phyloP scores from a whole-genome alignment of 306 rosid species.

The Cercis canadensis region DNA sequence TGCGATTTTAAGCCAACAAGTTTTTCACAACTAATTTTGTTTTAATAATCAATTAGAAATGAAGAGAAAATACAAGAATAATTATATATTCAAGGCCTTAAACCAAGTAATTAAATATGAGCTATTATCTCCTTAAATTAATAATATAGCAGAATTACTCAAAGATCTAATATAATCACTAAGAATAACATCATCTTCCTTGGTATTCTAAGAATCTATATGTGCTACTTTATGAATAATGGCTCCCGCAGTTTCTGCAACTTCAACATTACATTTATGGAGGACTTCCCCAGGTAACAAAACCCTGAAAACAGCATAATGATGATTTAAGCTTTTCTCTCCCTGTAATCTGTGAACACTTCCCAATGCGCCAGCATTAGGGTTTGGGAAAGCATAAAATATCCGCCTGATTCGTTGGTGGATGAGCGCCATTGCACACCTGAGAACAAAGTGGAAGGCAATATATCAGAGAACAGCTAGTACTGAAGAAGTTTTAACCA shows the following conservation, averaged over 20 bases:
- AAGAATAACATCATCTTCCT: conserved; percentile 7
- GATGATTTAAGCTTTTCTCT: conserved; percentile 91
- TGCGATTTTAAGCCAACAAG: too few species aligned
- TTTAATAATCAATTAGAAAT: too few species aligned
- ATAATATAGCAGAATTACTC: too few species aligned
- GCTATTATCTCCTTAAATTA: too few species aligned
- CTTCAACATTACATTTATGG: conserved; percentile 34
- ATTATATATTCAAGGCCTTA: too few species aligned
- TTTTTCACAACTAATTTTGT: too few species aligned
- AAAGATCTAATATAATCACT: too few species aligned
- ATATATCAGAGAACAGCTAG: conserved; percentile 20
- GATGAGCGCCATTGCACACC: conserved; percentile 99
- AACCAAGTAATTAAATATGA: too few species aligned
- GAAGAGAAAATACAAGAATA: too few species aligned
- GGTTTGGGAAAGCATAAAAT: conserved; percentile 84
- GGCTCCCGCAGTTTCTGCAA: conserved; percentile 29
- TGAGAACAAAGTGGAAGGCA: conserved; percentile 32
- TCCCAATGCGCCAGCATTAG: conserved; percentile 80
- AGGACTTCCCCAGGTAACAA: conserved; percentile 58
- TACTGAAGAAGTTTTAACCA: too few species aligned
- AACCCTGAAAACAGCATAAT: conserved; percentile 86
- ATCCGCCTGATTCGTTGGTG: conserved; percentile 91
- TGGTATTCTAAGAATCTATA: conserved; percentile 1
- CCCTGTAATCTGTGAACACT: conserved; percentile 85
- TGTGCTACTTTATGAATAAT: conserved; percentile 13